Conservation (phyloP, 1,139 yeast genomes). For the Debaryomyces singareniensis region DNA sequence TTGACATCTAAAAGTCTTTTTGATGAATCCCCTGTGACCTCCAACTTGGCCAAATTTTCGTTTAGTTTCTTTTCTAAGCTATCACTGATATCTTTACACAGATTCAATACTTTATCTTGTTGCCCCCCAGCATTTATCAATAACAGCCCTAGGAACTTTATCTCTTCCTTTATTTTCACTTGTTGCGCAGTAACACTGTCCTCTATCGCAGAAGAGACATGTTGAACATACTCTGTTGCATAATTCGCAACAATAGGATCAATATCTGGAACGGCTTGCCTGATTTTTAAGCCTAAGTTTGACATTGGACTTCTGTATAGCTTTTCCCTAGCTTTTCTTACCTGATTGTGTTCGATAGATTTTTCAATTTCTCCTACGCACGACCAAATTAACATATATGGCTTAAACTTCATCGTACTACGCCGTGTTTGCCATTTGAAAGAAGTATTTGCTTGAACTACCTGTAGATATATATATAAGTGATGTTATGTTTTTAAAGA, state of each 20-base stretch:
- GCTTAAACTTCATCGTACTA: too few relatives aligned
- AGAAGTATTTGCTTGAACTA: too few relatives aligned
- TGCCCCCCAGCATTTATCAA: conserved; percentile 78
- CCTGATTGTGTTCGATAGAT: too few relatives aligned
- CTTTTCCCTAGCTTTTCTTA: too few relatives aligned
- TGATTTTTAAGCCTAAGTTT: conserved; percentile 59
- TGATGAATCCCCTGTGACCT: conserved; percentile 70
- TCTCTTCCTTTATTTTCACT: conserved; percentile 59
- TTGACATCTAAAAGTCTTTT: conserved; percentile 72
- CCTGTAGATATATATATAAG: too few relatives aligned
- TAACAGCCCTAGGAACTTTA: conserved; percentile 56
- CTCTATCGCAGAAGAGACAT: conserved; percentile 65
- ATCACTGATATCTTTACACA: conserved; percentile 40
- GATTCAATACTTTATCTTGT: conserved; percentile 43
- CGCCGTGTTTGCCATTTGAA: too few relatives aligned
- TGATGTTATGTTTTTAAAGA: too few relatives aligned
- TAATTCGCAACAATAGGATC: conserved; percentile 91
- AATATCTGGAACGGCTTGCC: conserved; percentile 81
- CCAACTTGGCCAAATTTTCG: conserved; percentile 67
- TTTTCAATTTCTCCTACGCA: too few relatives aligned
- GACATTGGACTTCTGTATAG: conserved; percentile 34
- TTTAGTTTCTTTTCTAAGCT: conserved; percentile 51
- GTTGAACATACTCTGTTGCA: conserved; percentile 83
- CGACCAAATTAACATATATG: too few relatives aligned
- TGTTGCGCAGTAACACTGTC: conserved; percentile 79